These are phyloP conservation scores for Magnusiomyces paraingens DNA, from an alignment of 1,139 yeast species.

Conservation along the genomic window DNA sequence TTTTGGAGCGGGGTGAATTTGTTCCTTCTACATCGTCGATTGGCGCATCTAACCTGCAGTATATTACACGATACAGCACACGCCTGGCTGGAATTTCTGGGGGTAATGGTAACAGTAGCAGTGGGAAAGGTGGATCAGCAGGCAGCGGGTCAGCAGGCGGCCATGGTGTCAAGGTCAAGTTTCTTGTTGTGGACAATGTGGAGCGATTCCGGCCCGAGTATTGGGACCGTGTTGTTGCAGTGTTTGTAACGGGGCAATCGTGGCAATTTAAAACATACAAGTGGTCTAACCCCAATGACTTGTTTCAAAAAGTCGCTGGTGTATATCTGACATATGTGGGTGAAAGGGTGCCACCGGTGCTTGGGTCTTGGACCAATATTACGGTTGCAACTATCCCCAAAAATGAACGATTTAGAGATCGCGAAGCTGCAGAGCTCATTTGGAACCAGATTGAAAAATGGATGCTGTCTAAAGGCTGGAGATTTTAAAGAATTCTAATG, in stretches of 20 bases:
- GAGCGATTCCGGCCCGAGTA: conserved; percentile 92
- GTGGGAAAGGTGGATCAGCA: not conserved
- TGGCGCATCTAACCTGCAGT: conserved; percentile 40
- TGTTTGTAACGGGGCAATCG: conserved; percentile 91
- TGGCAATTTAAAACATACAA: conserved; percentile 94
- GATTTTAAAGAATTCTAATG: not conserved
- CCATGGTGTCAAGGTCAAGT: conserved; percentile 40
- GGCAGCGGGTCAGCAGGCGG: too few species aligned
- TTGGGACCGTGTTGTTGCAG: conserved; percentile 91
- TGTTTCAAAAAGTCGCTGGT: conserved; percentile 83
- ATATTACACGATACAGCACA: conserved; percentile 51
- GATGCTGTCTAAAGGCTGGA: conserved; percentile 36
- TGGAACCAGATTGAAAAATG: conserved; percentile 53
- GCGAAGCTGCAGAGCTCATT: conserved; percentile 74
- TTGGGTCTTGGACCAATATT: conserved; percentile 78
- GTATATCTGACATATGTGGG: conserved; percentile 70
- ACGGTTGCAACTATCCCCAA: conserved; percentile 71
- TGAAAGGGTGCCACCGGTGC: conserved; percentile 69
- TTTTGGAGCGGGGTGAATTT: conserved; percentile 71
- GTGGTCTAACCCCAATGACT: conserved; percentile 68
- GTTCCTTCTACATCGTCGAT: conserved; percentile 47
- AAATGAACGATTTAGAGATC: conserved; percentile 77
- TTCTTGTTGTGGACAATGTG: conserved; percentile 80
- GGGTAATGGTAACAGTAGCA: conserved; percentile 18
- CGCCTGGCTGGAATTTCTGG: conserved; percentile 37